Base-by-base conservation (phyloP, 768 basidiomycete species). In the Dacryopinax spathularia region DNA sequence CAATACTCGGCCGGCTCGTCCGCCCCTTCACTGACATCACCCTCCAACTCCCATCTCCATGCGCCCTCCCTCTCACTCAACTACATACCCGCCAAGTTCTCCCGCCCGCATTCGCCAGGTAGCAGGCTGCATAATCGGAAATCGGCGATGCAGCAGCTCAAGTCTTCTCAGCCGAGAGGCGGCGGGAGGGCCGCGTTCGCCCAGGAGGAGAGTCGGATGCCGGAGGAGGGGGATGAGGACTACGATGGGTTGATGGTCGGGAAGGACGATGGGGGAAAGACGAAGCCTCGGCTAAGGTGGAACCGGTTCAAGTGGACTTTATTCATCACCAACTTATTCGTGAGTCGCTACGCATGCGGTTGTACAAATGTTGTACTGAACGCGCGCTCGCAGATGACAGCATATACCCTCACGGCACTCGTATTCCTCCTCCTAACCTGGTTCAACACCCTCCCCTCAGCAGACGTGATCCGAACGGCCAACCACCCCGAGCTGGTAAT, bases 251-350 rank as follows among this genome's bases (percentile, higher is more conserved):
- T 73, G 20, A 31, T 56, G 27, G 61, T 36, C 34, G 71, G 60
- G 37, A 71, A 56, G 71, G 70, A n/a, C 66, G 75, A 73, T 60
- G 72, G 73, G 33, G 75, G 75, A 62, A 74, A 73, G 64, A 70
- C 70, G 0, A 74, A 75, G 65, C 72, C 78, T 68, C 75, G 75
- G 65, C 73, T 87, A 63, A 76, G 84, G 16, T 93, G 90, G 90
- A 91, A 84, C 70, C 81, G 77, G 66, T 92, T 91, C 80, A 92
- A 93, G 72, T 91, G 88, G 88, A 75, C 79, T 12, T 72, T 92
- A 2, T 86, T 91, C 72, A 43, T 82, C 56, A 76, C 86, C 59
- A 91, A 90, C 70, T 68, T 77, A 34, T 34, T 84, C 34, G 81
- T 82, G 64, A 69, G 81, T 78, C 33, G 25, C 36, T 27, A 34